A percentile compares a stretch with the other conserved stretches of the same genome.
Conservation (phyloP, 768 basidiomycete species). For the Nevesoporus exiguus region DNA sequence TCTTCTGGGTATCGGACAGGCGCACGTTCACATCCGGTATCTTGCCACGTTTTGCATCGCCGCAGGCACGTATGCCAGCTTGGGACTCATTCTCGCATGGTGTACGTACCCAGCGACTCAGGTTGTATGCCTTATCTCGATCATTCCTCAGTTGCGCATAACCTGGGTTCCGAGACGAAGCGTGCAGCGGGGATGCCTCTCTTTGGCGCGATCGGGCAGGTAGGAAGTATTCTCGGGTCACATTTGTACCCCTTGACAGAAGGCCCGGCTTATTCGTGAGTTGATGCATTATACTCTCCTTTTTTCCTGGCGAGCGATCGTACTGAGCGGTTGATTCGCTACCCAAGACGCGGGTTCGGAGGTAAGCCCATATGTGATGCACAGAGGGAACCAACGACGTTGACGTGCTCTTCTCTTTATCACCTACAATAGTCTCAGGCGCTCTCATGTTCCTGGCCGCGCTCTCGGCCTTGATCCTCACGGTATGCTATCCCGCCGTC, state of each 20-base stretch:
- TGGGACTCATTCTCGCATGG: slow-evolving; percentile 47
- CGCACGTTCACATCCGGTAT: slow-evolving; percentile 37
- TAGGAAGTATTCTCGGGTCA: slow-evolving; percentile 39
- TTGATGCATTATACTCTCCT: not conserved
- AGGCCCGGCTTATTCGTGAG: slow-evolving; percentile 39
- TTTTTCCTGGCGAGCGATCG: not conserved
- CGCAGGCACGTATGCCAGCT: slow-evolving; percentile 43
- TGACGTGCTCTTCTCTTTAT: not conserved
- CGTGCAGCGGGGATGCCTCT: slow-evolving; percentile 42
- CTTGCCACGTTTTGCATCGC: slow-evolving; percentile 46
- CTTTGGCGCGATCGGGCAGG: slow-evolving; percentile 42
- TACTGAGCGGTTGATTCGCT: not conserved
- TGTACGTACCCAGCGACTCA: slow-evolving; percentile 29
- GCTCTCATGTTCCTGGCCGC: slow-evolving; percentile 25
- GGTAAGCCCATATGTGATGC: not conserved
- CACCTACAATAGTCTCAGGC: slow-evolving; percentile 12
- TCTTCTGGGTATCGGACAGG: slow-evolving; percentile 32
- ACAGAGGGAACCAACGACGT: not conserved
- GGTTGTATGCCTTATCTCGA: not conserved
- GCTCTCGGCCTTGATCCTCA: slow-evolving; percentile 19
- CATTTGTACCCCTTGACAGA: slow-evolving; percentile 41
- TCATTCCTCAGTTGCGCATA: slow-evolving; percentile 36
- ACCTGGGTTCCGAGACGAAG: slow-evolving; percentile 45
- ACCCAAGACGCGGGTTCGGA: not conserved
- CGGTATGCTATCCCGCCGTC: slow-evolving; percentile 9